Conservation (phyloP, 306 rosid genomes). For the Rosa lucieae region DNA sequence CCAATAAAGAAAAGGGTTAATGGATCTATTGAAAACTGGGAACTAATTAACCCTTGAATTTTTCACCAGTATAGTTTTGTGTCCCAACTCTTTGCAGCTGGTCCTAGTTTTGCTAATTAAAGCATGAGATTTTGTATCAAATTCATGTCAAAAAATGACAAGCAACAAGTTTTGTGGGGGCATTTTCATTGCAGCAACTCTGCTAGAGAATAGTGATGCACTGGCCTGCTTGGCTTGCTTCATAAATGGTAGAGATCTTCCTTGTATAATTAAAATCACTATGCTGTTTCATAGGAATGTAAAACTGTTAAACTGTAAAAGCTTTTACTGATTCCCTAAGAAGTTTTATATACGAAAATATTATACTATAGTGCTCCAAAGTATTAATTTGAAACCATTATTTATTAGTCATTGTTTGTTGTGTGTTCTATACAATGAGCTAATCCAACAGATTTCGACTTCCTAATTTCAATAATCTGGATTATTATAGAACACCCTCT, state of each 20-base stretch:
- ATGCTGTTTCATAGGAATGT: background rate
- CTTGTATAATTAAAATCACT: background rate
- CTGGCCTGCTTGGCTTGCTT: background rate
- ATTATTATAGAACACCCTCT: background rate
- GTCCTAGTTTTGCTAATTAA: conserved; percentile 3
- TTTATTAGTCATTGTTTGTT: background rate
- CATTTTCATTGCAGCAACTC: background rate
- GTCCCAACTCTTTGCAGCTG: background rate
- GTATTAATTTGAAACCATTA: background rate
- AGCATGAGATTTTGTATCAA: background rate
- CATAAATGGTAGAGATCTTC: background rate
- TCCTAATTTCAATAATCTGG: background rate
- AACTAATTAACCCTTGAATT: background rate
- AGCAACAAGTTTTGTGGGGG: conserved; percentile 1
- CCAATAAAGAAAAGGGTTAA: background rate
- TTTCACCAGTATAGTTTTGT: background rate
- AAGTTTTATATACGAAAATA: background rate
- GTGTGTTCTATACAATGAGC: background rate
- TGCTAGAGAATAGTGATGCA: background rate
- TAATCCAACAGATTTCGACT: background rate
- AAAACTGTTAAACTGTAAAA: background rate
- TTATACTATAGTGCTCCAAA: too few species aligned
- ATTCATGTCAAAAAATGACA: conserved; percentile 1
- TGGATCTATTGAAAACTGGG: background rate
- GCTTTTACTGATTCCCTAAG: background rate